Base-by-base conservation (phyloP, 176 grass and related monocot genomes). In the Elymus sibiricus region DNA sequence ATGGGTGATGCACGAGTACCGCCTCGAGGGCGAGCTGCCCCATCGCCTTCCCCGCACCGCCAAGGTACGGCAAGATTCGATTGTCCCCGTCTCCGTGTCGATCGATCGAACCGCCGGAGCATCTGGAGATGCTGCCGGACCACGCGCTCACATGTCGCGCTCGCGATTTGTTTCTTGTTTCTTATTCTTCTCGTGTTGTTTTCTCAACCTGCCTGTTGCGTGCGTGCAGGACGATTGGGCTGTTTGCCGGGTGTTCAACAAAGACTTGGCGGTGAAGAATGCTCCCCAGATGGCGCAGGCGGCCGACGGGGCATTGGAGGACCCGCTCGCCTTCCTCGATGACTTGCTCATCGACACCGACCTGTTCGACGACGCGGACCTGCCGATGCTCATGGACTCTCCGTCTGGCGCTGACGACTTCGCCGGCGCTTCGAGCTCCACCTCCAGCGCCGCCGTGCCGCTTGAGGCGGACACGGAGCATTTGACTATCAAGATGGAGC, bases 1-100 rank as follows among this genome's bases (percentile, higher is more conserved):
- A 0, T 99, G 97, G 97, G 89, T 99, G 4, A 99, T 99, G 97
- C 97, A 96, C 74, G 97, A 99, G 63, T 99, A 64, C 80, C 88
- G 97, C 25, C 94, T 99, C 6, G 92, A 99, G 16, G 94, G 94
- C 46, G 80, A 86, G 82, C 64, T 87, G 9, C 79, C 92, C 47
- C 67, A 55, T 29, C 70, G 78, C 38, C 87, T 94, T 67, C 85
- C 88, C 29, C 90, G 69, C 58, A 84, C 90, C 6, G 60, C 87
- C 40, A 91, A 99, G 97, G 97, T 95, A 85, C 51, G 29, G 7
- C 25, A 49, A 74, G 25, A 75, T 4, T 44, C 43, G 7, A 29
- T 29, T 16, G 65, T 38, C 35, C 1, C 67, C 31, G n/a, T 56
- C 53, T 71, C 3, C 22, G 16, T 67, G 62, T 49, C 19, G 64